These are phyloP conservation scores for Fusarium sororula DNA, from an alignment of 2,329 filamentous ascomycete species.

Conservation along the genomic window DNA sequence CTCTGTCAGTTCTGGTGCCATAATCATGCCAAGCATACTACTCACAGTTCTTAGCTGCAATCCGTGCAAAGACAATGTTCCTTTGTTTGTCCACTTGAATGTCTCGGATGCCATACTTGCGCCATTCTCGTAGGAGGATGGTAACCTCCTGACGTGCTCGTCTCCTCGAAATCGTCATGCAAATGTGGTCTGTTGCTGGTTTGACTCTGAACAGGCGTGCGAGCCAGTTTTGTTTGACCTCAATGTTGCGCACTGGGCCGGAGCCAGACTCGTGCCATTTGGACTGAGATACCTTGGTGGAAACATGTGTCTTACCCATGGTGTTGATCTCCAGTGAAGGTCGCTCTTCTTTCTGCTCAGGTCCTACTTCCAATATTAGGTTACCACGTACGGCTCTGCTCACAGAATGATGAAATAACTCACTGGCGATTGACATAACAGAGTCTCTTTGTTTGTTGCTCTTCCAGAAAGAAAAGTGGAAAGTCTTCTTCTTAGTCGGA, in stretches of 20 bases:
- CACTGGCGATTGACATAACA: conserved; percentile 58
- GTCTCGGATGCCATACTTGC: conserved; percentile 81
- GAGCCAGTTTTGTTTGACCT: conserved; percentile 84
- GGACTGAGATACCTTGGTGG: conserved; percentile 25
- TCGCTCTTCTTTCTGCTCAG: conserved; percentile 24
- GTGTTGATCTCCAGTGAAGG: conserved; percentile 20
- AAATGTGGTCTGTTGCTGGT: conserved; percentile 78
- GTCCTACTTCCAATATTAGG: conserved; percentile 12
- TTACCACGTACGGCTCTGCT: neutral
- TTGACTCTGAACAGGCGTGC: conserved; percentile 90
- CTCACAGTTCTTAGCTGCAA: conserved; percentile 83
- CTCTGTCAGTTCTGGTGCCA: conserved; percentile 30
- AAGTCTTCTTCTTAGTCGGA: conserved; percentile 60
- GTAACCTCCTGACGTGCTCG: conserved; percentile 80
- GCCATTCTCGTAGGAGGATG: conserved; percentile 80
- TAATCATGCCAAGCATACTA: neutral
- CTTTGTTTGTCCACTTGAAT: conserved; percentile 81
- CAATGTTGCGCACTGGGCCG: conserved; percentile 62
- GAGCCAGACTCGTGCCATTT: conserved; percentile 49
- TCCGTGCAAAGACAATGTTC: conserved; percentile 81
- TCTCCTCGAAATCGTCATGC: conserved; percentile 74
- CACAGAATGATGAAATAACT: conserved; percentile 22
- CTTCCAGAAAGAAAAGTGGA: conserved; percentile 66
- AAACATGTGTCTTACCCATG: conserved; percentile 31
- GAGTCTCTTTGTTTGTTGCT: conserved; percentile 54